Percentiles rank a stretch among this genome's conserved stretches.
Evolutionary conservation across 2,329 filamentous ascomycete genomes (phyloP).

Genomic region (Botryotinia narcissicola): DNA sequence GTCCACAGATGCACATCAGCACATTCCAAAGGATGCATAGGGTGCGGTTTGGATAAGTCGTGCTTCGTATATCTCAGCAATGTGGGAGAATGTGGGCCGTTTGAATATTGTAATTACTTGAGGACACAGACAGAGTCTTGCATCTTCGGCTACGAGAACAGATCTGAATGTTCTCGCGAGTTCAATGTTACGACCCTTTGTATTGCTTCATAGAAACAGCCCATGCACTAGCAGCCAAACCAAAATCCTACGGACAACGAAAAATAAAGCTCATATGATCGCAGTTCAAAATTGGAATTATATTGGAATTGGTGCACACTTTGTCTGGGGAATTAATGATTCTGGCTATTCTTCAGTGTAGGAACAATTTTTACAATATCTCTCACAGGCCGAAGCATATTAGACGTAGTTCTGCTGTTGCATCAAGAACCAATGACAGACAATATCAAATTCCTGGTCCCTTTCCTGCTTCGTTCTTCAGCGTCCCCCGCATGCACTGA

Average conservation of each 20-base stretch:
- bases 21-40: background rate
- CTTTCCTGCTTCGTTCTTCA: too few species aligned
- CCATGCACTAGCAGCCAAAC: background rate
- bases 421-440: background rate
- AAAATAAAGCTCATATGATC: background rate
- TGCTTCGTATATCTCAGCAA: background rate
- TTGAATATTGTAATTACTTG: background rate
- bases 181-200: background rate
- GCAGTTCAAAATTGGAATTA: background rate
- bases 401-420: background rate
- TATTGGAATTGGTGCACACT: background rate
- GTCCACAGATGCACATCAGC: slow-evolving; percentile 3
- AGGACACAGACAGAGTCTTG: background rate
- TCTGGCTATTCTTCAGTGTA: background rate
- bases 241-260: background rate
- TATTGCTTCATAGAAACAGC: background rate
- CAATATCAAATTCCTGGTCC: too few species aligned
- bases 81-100: background rate
- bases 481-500: too few species aligned
- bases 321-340: background rate
- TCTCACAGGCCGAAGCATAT: background rate
- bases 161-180: background rate
- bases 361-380: background rate
- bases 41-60: background rate
- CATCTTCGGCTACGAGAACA: background rate